These are phyloP conservation scores for Kurtzmaniella quercitrusa DNA, from an alignment of 1,139 yeast genomes.

Conservation along the genomic window DNA sequence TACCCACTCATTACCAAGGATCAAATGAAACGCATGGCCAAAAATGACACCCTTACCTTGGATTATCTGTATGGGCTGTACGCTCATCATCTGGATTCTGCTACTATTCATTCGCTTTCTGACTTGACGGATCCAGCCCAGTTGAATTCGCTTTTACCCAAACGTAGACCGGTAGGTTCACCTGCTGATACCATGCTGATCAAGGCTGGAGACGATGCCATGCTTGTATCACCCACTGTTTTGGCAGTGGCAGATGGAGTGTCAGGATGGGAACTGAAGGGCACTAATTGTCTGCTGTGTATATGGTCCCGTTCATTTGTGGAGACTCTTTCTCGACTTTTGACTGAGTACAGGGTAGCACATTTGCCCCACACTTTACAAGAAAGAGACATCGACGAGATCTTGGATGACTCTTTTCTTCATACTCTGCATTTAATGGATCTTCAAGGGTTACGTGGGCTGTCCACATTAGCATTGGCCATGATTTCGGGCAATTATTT, in stretches of 20 bases:
- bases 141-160: constrained; percentile 43
- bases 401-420: constrained; percentile 47
- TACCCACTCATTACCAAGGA: constrained; percentile 41
- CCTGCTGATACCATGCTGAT: constrained; percentile 51
- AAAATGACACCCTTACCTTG: constrained; percentile 38
- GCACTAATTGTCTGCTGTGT: constrained; percentile 43
- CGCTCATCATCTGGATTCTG: constrained; percentile 45
- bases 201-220: constrained; percentile 61
- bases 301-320: constrained; percentile 56
- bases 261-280: constrained; percentile 53
- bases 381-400: constrained; percentile 41
- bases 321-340: constrained; percentile 47
- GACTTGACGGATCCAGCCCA: constrained; percentile 51
- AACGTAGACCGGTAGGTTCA: constrained; percentile 51
- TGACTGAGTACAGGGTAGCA: constrained; percentile 42
- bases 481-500: constrained; percentile 48
- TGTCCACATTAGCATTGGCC: constrained; percentile 49
- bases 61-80: constrained; percentile 45
- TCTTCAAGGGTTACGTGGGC: constrained; percentile 45
- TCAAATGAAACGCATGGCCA: constrained; percentile 31
- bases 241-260: constrained; percentile 62
- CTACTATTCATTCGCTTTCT: constrained; percentile 46
- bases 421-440: constrained; percentile 55
- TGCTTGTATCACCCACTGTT: constrained; percentile 52
- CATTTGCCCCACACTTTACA: constrained; percentile 42